Evolutionary conservation across 768 basidiomycete genomes (phyloP).

Genomic region (Psilocybe cyanescens): DNA sequence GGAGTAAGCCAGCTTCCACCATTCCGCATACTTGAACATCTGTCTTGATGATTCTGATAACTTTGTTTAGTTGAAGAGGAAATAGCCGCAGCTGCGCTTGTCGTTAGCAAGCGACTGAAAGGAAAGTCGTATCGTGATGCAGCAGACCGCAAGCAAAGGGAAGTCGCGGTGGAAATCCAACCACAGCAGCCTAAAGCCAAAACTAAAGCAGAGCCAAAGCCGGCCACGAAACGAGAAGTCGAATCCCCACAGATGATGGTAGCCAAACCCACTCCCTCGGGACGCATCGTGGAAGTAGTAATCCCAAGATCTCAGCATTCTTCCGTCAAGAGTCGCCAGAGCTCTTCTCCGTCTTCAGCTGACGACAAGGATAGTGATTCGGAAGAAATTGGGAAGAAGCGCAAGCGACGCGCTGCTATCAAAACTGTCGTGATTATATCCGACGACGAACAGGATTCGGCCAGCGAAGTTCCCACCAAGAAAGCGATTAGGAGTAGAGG

Average conservation of each 20-base stretch:
- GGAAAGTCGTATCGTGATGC: constrained; percentile 76
- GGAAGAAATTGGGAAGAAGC: constrained; percentile 41
- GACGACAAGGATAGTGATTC: constrained; percentile 36
- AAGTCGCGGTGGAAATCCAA: constrained; percentile 11
- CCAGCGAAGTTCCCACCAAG: constrained; percentile 34
- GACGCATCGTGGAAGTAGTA: constrained; percentile 60
- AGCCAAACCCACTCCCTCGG: constrained; percentile 34
- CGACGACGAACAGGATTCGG: constrained; percentile 53
- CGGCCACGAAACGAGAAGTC: not conserved
- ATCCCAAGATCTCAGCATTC: constrained; percentile 39
- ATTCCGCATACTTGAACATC: not conserved
- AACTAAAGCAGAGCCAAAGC: not conserved
- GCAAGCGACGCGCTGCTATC: constrained; percentile 41
- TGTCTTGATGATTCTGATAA: not conserved
- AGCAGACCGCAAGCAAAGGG: constrained; percentile 31
- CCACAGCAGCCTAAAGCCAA: constrained; percentile 6
- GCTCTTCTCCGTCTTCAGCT: constrained; percentile 34
- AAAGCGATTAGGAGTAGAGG: constrained; percentile 21
- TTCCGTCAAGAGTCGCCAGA: constrained; percentile 20
- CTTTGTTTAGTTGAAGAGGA: constrained; percentile 41
- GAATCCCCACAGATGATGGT: constrained; percentile 10
- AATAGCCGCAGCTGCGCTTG: constrained; percentile 47
- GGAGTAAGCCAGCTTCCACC: constrained; percentile 45
- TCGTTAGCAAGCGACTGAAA: constrained; percentile 68
- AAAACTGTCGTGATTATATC: constrained; percentile 52